Base-by-base conservation (phyloP, 805 yeast genomes). In the Candida oleophila region DNA sequence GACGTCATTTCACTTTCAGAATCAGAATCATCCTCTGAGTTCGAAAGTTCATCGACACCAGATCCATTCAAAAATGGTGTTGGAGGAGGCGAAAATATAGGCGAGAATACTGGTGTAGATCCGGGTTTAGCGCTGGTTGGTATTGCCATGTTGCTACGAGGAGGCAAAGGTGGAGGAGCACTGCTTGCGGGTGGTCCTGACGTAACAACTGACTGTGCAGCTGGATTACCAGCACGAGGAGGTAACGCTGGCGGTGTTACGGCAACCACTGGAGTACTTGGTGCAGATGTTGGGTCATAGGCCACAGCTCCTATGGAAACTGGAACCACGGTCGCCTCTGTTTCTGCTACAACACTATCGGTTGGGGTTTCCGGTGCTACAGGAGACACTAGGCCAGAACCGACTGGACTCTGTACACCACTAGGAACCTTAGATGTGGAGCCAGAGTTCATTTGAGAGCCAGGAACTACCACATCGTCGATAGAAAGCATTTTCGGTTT, bases 221-320 rank as follows among this genome's bases (percentile, higher is more conserved):
- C 43, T 9, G 47, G 32, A 37, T 61, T 61, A 7, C 47, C 49
- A 25, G 9, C 30, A 41, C 71, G 53, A 15, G 71, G 71, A 1
- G 73, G 73, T 36, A 68, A 55, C 7, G 67, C 64, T 20, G 72
- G 73, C 4, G 61, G 52, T 28, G 39, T 14, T 32, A 16, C 20
- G 5, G 18, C 21, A 47, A 45, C 12, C 12, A 20, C 12, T n/a
- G 18, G 38, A 35, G 20, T 35, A 35, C 7, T 16, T 35, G 38
- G 38, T n/a, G 20, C 20, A 35, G 30, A 25, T 25, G 30, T 25
- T 25, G 30, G 30, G 30, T 25, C 30, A 25, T 25, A 25, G 5
- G 30, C 30, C 22, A 20, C 14, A 16, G 22, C 39, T 11, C 22
- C 39, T 5, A 19, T 16, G 7, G 19, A 15, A 34, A 34, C 37